Base-by-base conservation (phyloP, 2,329 filamentous ascomycete species). In the Celoporthe dispersa region DNA sequence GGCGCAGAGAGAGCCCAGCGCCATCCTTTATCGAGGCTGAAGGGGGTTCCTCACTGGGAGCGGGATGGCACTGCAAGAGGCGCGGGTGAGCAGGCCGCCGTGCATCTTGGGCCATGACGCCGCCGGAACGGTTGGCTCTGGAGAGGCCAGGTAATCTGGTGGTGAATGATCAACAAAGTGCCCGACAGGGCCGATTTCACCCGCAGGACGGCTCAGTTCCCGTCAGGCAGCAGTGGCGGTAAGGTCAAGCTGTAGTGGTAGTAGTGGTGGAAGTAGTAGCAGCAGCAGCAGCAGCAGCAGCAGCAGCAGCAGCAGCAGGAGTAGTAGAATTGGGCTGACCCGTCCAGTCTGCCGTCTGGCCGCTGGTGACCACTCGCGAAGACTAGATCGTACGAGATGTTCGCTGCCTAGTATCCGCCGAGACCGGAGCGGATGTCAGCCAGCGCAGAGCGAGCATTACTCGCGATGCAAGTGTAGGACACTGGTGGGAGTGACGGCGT, bases 81-180 rank as follows among this genome's bases (percentile, higher is more conserved):
- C 48, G 63, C 63, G 28, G 31, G 35, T 65, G 63, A 37, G 53
- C 48, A 65, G 63, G 44, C 44, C 28, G 44, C 31, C 22, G 19
- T 65, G 48, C 44, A 65, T 28, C 31, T 25, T 28, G 33, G 63
- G 25, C 28, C 41, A 65, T 33, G 44, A 25, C 28, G 33, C 25
- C 31, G 41, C 22, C 44, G 22, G 14, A 28, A 37, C 48, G 22
- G 31, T n/a, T 65, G 44, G 31, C 63, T 37, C 60, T 44, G 37
- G n/a, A 31, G 37, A 28, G 11, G 22, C 60, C 60, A 44, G 28
- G 28, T 8, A 39, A 14, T 9, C 33, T 14, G 33, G 33, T 3
- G 39, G 16, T 61, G 19, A 22, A 22, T 22, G 33, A 33, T n/a
- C 28, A 37, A n/a, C 11, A n/a, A 33, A 33, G 5, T 35, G 31